Conservation (phyloP, 495 filamentous ascomycete species). For the Aspergillus incahuasiensis region DNA sequence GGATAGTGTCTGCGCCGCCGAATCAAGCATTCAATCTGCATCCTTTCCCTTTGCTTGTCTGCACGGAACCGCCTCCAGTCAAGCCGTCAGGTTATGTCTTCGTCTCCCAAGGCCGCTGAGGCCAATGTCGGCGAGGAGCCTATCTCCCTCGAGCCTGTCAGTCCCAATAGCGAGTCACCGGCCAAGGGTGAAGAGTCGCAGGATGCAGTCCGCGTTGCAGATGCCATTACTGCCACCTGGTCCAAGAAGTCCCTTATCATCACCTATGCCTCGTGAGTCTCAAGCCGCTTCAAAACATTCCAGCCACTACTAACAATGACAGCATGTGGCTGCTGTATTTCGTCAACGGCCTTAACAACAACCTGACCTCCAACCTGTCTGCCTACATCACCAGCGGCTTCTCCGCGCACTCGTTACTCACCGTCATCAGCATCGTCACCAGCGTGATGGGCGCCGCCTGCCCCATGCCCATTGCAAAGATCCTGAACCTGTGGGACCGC, state of each 20-base stretch:
- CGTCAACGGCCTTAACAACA: slow-evolving; percentile 18
- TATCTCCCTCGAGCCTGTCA: too few species aligned
- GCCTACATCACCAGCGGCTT: slow-evolving; percentile 9
- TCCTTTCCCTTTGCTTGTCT: too few species aligned
- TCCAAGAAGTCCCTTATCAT: slow-evolving; percentile 19
- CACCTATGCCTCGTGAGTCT: slow-evolving; percentile 22
- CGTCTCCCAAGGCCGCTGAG: too few species aligned
- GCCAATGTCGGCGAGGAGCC: too few species aligned
- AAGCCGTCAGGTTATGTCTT: too few species aligned
- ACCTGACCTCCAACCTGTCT: slow-evolving; percentile 12
- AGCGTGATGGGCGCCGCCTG: too few species aligned
- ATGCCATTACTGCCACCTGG: slow-evolving; percentile 25
- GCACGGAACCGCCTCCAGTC: too few species aligned
- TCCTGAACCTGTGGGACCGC: slow-evolving; percentile 64
- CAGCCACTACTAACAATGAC: not conserved
- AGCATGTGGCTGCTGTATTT: slow-evolving; percentile 31
- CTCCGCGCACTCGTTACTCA: slow-evolving; percentile 24
- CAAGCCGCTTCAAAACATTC: not conserved
- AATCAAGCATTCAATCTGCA: too few species aligned
- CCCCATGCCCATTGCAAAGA: slow-evolving; percentile 63
- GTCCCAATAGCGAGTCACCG: too few species aligned
- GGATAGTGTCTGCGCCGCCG: too few species aligned
- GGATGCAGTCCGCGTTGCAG: slow-evolving; percentile 25
- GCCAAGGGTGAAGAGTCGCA: slow-evolving; percentile 13
- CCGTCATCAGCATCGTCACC: slow-evolving; percentile 60